Conservation (phyloP, 2,329 filamentous ascomycete genomes). For the Colletotrichum cordylinicola region DNA sequence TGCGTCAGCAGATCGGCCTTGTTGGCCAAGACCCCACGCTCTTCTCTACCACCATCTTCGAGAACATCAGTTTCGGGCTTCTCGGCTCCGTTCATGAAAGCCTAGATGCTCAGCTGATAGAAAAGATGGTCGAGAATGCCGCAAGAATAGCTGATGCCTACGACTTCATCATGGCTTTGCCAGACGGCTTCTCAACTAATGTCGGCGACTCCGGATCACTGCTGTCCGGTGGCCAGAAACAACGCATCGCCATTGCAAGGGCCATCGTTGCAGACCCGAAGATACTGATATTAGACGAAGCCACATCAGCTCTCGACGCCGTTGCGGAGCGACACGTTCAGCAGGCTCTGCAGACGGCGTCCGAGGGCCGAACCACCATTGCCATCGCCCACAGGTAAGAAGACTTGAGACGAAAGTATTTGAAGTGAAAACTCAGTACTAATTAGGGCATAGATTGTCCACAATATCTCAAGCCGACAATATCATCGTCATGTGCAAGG, state of each 20-base stretch:
- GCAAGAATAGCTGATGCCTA: conserved; percentile 93
- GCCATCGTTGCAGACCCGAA: conserved; percentile 93
- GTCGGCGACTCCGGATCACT: conserved; percentile 94
- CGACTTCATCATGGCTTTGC: conserved; percentile 82
- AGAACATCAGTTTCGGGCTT: conserved; percentile 89
- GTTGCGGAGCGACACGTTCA: conserved; percentile 95
- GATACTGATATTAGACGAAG: conserved; percentile 91
- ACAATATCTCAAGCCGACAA: conserved; percentile 95
- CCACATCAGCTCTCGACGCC: conserved; percentile 91
- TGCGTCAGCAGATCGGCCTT: conserved; percentile 89
- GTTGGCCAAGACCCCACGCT: conserved; percentile 93
- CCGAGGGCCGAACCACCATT: conserved; percentile 89
- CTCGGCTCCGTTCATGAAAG: conserved; percentile 82
- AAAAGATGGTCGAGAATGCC: conserved; percentile 76
- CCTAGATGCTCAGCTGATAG: conserved; percentile 70
- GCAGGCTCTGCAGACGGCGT: conserved; percentile 85
- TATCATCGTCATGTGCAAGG: conserved; percentile 89
- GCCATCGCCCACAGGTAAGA: conserved; percentile 80
- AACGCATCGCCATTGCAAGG: conserved; percentile 92
- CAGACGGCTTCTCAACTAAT: conserved; percentile 90
- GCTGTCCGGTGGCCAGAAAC: conserved; percentile 93
- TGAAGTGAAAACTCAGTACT: no score
- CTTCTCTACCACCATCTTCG: conserved; percentile 86
- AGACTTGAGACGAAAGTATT: no score
- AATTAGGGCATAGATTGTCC: conserved; percentile 62